phyloP scores from a whole-genome alignment of 441 rosid species.

The Eutrema salsugineum region DNA sequence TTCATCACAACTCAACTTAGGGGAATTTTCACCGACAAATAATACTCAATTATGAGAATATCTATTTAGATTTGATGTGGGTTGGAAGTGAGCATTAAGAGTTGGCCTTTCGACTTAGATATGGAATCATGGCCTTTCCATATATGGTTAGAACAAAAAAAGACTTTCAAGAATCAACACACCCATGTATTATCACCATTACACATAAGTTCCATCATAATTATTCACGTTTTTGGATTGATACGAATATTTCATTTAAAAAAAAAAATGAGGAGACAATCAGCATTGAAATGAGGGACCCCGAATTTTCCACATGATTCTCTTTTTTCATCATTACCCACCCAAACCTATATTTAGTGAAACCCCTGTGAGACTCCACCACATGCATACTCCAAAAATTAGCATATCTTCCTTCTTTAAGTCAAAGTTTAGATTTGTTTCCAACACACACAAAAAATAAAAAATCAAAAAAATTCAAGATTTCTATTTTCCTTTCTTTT shows the following conservation, averaged over 20 bases:
- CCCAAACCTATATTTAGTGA: slow-evolving; percentile 26
- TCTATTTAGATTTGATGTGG: neutral
- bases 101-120: slow-evolving; percentile 25
- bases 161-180: slow-evolving; percentile 18
- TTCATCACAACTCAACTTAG: neutral
- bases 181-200: slow-evolving; percentile 15
- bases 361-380: slow-evolving; percentile 32
- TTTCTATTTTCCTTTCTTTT: neutral
- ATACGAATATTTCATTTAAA: slow-evolving; percentile 15
- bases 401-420: neutral
- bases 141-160: slow-evolving; percentile 17
- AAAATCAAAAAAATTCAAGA: neutral
- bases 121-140: slow-evolving; percentile 25
- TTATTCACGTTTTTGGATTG: slow-evolving; percentile 20
- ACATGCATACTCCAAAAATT: slow-evolving; percentile 20
- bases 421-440: neutral
- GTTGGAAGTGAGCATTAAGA: slow-evolving; percentile 1
- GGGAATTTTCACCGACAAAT: neutral
- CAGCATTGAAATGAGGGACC: slow-evolving; percentile 31
- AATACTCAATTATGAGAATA: slow-evolving; percentile 7
- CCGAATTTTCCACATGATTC: slow-evolving; percentile 22
- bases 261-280: slow-evolving; percentile 16
- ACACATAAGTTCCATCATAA: slow-evolving; percentile 10
- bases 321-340: slow-evolving; percentile 32
- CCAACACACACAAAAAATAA: no score